phyloP scores from a whole-genome alignment of 257 asterid species.

The Voacanga thouarsii region DNA sequence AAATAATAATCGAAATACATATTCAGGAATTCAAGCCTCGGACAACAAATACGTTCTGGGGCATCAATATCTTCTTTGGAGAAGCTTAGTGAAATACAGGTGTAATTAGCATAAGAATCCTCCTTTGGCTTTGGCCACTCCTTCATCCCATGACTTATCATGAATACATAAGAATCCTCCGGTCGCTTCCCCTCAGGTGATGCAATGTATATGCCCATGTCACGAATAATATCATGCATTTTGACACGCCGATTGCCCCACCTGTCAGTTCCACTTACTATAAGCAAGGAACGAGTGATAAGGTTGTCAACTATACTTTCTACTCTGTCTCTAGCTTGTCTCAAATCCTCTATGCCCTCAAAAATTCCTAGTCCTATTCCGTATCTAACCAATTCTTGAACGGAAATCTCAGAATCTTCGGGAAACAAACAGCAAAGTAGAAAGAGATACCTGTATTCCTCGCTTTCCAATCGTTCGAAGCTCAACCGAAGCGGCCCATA shows the following conservation, averaged over 20 bases:
- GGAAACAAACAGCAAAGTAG: constrained; percentile 29
- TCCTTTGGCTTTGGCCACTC: too few species aligned
- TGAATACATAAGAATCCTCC: too few species aligned
- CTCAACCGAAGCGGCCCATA: constrained; percentile 19
- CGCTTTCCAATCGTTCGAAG: constrained; percentile 16
- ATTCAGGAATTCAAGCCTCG: background rate
- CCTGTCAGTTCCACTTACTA: too few species aligned
- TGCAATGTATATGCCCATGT: too few species aligned
- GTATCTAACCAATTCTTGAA: constrained; percentile 18
- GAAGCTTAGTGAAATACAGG: constrained; percentile 5
- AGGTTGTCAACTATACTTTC: background rate
- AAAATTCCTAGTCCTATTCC: constrained; percentile 17
- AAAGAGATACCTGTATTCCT: constrained; percentile 16
- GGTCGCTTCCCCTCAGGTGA: too few species aligned
- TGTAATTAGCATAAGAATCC: background rate
- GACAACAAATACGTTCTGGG: background rate
- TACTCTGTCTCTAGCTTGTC: constrained; percentile 8
- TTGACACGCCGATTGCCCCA: too few species aligned
- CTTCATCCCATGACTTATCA: too few species aligned
- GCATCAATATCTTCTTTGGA: accelerated
- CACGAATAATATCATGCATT: too few species aligned
- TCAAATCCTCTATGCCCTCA: background rate
- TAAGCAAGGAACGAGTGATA: background rate
- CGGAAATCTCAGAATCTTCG: constrained; percentile 16
- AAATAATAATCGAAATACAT: background rate